Base-by-base conservation (phyloP, 805 yeast genomes). In the Wickerhamomyces subpelliculosus region DNA sequence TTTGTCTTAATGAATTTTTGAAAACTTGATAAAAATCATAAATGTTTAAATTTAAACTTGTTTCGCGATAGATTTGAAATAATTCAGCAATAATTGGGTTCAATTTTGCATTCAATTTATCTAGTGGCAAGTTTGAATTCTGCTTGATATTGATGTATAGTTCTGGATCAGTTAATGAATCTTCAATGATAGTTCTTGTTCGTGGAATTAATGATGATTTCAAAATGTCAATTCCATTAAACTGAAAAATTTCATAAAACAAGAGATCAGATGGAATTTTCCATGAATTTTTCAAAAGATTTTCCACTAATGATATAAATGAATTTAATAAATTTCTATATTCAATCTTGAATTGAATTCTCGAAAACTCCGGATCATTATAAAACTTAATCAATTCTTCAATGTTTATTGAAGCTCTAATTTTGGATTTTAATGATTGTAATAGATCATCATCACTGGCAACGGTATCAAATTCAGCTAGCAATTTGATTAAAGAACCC, bases 1-100 rank as follows among this genome's bases (percentile, higher is more conserved):
- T 46, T 32, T 48, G 48, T 4, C 64, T 60, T n/a, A 79, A 46
- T 0, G 76, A 61, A 40, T 68, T 73, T 50, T 67, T 73, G 59
- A 83, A 83, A 0, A 84, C 80, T 19, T 63, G 55, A 50, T 68
- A 84, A 47, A 78, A 78, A 47, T 84, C 94, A 58, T 67, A 79
- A 37, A 81, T 68, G 51, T 84, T 84, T 43, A 84, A 70, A 23
- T 69, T 62, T 3, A 78, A 67, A 19, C 84, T 83, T 0, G 96
- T 89, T 48, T 88, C 96, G 42, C 93, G 73, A 55, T 80, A 82
- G 13, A 85, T 65, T 34, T 75, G 72, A 60, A 75, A 88, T 38
- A 88, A 55, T 35, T 72, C 74, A 23, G 74, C 63, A 7, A 78
- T 51, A 4, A 75, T 61, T 1, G 88, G 88, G 17, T 70, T 74